Base-by-base conservation (phyloP, 371 early-diverging fungal genomes). In the Apophysomyces trapeziformis region DNA sequence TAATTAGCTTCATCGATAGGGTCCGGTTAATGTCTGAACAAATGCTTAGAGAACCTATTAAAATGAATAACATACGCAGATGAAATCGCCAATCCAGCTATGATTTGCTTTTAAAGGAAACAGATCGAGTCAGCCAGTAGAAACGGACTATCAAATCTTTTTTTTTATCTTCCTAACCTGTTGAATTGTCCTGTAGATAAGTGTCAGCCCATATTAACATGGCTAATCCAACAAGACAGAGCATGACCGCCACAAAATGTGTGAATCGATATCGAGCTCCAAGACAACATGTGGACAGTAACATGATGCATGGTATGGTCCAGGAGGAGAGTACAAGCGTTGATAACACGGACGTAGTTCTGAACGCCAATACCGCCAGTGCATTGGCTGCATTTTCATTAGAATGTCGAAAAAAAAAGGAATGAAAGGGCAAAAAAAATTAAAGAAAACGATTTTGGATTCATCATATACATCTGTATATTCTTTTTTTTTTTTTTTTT, bases 41-140 rank as follows among this genome's bases (percentile, higher is more conserved):
- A 26, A 35, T 59, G 45, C 41, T 44, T 35, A 50, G 14, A 44
- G 32, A 26, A 56, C 32, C 45, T 13, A 63, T 57, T 57, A 50
- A 65, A 57, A 39, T 14, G 36, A 41, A 44, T 7, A 41, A 26
- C 67, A 56, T 75, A 81, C 82, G 58, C 82, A 78, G 21, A 77
- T 67, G 7, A 81, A 18, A 65, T 81, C 82, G 26, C 82, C 82
- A 44, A 78, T 70, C 82, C 82, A 81, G 57, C 75, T 76, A 60
- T 81, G 82, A 21, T 81, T 77, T 11, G 18, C 77, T 75, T 68
- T 9, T 13, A 4, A 43, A 44, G 18, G 32, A 16, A 57, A 70
- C 70, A 61, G 61, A 44, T 66, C 12, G 63, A 66, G 11, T 60
- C 62, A 38, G 60, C 68, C n/a, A 66, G 36, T 7, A 35, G 60